Evolutionary conservation across 371 early-diverging fungal species (phyloP).

Genomic region (Mucor velutinosus): DNA sequence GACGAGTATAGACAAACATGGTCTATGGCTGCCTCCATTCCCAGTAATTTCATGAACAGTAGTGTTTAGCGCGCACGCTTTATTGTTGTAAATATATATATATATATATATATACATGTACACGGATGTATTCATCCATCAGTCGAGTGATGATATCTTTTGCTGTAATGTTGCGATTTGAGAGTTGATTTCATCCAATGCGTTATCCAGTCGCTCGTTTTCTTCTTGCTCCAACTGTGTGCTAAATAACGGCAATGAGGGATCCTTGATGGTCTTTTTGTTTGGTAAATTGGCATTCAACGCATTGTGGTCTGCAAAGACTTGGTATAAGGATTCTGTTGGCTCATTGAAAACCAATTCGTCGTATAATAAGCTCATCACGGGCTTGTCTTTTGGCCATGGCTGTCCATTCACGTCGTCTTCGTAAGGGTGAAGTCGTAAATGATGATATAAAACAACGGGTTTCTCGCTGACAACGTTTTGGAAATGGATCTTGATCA

Average conservation of each 20-base stretch:
- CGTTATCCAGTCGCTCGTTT: constrained; percentile 58
- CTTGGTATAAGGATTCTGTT: constrained; percentile 77
- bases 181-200: constrained; percentile 62
- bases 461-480: constrained; percentile 79
- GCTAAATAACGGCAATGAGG: constrained; percentile 50
- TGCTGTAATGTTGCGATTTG: constrained; percentile 61
- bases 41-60: constrained; percentile 22
- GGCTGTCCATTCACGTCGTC: constrained; percentile 64
- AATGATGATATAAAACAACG: constrained; percentile 80
- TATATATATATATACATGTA: background rate
- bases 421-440: constrained; percentile 80
- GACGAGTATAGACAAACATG: constrained; percentile 21
- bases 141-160: constrained; percentile 37
- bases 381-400: constrained; percentile 79
- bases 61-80: too few relatives aligned
- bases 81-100: background rate
- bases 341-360: constrained; percentile 92
- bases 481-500: constrained; percentile 88
- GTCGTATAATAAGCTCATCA: constrained; percentile 77
- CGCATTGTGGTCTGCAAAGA: constrained; percentile 60
- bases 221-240: constrained; percentile 70
- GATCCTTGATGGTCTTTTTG: constrained; percentile 36
- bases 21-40: constrained; percentile 21
- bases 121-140: background rate
- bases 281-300: constrained; percentile 40